A percentile compares a stretch with the other conserved stretches of the same genome.
Evolutionary conservation across 2,329 filamentous ascomycete species (phyloP).

Genomic region (Fusarium succisae): DNA sequence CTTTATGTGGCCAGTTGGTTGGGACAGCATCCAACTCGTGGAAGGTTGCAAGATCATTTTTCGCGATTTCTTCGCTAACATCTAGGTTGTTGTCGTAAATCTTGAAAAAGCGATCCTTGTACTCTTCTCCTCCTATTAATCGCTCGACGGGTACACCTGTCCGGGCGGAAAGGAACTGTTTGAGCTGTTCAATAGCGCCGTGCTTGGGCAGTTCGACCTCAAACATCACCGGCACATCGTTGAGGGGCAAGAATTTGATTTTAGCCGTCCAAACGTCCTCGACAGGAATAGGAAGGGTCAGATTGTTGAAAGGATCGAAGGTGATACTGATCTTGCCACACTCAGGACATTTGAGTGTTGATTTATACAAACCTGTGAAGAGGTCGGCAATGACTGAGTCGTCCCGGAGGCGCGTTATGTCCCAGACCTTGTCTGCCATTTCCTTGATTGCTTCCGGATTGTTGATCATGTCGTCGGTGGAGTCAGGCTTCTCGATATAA

Average conservation of each 20-base stretch:
- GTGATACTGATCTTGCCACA: slow-evolving; percentile 98
- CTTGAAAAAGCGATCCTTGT: slow-evolving; percentile 86
- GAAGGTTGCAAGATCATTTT: slow-evolving; percentile 73
- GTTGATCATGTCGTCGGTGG: slow-evolving; percentile 93
- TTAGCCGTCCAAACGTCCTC: slow-evolving; percentile 82
- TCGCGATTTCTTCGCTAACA: slow-evolving; percentile 76
- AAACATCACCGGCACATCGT: slow-evolving; percentile 74
- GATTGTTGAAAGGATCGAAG: slow-evolving; percentile 95
- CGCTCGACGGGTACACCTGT: slow-evolving; percentile 71
- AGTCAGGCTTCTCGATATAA: slow-evolving; percentile 97
- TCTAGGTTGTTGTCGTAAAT: slow-evolving; percentile 75
- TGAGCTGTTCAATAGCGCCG: slow-evolving; percentile 73
- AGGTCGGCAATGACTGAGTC: slow-evolving; percentile 95
- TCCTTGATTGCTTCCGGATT: slow-evolving; percentile 81
- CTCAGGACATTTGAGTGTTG: slow-evolving; percentile 88
- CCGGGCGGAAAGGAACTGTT: slow-evolving; percentile 74
- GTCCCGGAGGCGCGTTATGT: slow-evolving; percentile 90
- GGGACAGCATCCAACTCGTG: slow-evolving; percentile 82
- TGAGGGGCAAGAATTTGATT: slow-evolving; percentile 81
- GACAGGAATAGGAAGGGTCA: slow-evolving; percentile 90
- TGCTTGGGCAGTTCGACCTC: slow-evolving; percentile 84
- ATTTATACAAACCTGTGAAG: slow-evolving; percentile 98
- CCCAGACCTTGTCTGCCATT: slow-evolving; percentile 89
- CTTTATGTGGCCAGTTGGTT: slow-evolving; percentile 77
- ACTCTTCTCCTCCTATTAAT: slow-evolving; percentile 85